Conservation (phyloP, 495 filamentous ascomycete species). For the Hypoxylon lenormandii region DNA sequence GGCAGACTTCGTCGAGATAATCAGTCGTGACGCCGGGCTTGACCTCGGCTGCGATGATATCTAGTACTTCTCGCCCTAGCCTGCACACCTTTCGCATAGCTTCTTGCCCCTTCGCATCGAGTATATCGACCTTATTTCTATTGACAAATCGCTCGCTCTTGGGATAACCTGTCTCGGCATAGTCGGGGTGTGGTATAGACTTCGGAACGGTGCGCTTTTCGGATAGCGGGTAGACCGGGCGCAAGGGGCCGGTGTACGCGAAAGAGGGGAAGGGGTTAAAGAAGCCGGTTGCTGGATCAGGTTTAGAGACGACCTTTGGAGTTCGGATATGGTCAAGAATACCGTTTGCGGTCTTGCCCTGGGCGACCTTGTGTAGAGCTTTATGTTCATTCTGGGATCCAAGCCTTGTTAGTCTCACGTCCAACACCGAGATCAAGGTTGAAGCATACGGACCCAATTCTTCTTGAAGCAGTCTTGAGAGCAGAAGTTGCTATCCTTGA, state of each 20-base stretch:
- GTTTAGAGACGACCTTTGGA: conserved; percentile 84
- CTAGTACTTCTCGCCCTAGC: conserved; percentile 88
- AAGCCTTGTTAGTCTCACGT: conserved; percentile 28
- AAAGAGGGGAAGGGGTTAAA: conserved; percentile 93
- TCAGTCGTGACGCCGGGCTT: conserved; percentile 94
- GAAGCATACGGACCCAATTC: conserved; percentile 82
- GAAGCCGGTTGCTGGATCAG: conserved; percentile 85
- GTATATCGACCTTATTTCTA: conserved; percentile 81
- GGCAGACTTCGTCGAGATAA: conserved; percentile 93
- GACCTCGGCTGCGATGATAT: conserved; percentile 83
- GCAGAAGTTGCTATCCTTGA: conserved; percentile 93
- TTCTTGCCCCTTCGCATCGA: conserved; percentile 79
- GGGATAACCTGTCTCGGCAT: conserved; percentile 83
- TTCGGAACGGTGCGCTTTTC: conserved; percentile 77
- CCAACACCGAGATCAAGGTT: background rate
- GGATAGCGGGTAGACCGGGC: conserved; percentile 92
- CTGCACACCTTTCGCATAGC: conserved; percentile 95
- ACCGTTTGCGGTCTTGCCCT: conserved; percentile 73
- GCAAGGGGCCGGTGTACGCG: conserved; percentile 79
- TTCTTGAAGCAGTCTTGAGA: conserved; percentile 98
- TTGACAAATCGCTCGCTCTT: conserved; percentile 79
- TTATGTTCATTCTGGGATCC: conserved; percentile 81
- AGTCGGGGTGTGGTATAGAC: conserved; percentile 85
- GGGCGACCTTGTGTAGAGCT: conserved; percentile 73
- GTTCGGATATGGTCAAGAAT: conserved; percentile 74